These are phyloP conservation scores for Phytophthora pinifolia DNA, from an alignment of 352 stramenopile genomes.

Conservation along the genomic window DNA sequence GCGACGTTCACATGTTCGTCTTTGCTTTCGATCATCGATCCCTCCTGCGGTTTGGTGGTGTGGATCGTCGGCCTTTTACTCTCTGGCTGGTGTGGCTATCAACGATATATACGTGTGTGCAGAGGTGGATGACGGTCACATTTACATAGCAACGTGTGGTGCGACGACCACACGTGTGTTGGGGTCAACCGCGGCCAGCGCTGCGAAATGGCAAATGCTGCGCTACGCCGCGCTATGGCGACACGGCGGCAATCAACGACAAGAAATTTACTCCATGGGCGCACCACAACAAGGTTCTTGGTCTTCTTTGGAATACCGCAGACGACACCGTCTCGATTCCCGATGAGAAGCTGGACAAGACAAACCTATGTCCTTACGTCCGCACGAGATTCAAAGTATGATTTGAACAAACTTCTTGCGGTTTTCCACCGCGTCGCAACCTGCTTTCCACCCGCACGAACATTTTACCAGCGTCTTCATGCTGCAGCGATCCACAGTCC, in stretches of 20 bases:
- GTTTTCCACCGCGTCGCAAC: conserved; percentile 2
- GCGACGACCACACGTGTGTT: conserved; percentile 23
- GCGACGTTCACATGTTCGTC: conserved; percentile 20
- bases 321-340: conserved; percentile 8
- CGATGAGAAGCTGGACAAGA: conserved; percentile 4
- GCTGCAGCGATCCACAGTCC: not conserved
- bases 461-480: conserved; percentile 11
- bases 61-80: conserved; percentile 29
- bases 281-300: not conserved
- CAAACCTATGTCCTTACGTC: not conserved
- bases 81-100: conserved; percentile 5
- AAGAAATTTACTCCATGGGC: conserved; percentile 16
- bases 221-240: conserved; percentile 11
- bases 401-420: conserved; percentile 7
- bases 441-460: conserved; percentile 6
- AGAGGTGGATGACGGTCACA: not conserved
- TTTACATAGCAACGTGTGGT: conserved; percentile 27
- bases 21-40: conserved; percentile 28
- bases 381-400: not conserved
- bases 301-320: conserved; percentile 14
- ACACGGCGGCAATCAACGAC: conserved; percentile 10
- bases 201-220: conserved; percentile 1
- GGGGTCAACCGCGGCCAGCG: conserved; percentile 9
- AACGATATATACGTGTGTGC: conserved; percentile 9
- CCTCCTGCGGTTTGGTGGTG: conserved; percentile 11